Conservation (phyloP, 768 basidiomycete species). For the Hypholoma sublateritium region DNA sequence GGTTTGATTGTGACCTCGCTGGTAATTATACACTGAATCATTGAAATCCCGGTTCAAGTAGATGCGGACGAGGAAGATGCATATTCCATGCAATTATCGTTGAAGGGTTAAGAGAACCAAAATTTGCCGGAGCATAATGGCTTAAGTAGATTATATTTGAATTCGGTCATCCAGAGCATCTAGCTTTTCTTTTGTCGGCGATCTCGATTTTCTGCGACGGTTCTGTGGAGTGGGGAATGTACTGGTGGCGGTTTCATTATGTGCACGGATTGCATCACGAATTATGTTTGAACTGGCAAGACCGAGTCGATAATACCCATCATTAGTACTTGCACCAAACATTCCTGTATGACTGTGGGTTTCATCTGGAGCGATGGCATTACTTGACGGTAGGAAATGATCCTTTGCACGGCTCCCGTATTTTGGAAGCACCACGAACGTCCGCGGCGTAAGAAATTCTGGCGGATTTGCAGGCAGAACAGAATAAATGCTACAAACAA, state of each 20-base stretch:
- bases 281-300: conserved; percentile 62
- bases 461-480: conserved; percentile 72
- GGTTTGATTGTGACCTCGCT: conserved; percentile 14
- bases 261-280: conserved; percentile 49
- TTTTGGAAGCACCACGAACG: conserved; percentile 78
- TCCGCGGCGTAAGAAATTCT: conserved; percentile 51
- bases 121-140: too few species aligned
- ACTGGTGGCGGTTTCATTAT: conserved; percentile 20
- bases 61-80: conserved; percentile 97
- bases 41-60: conserved; percentile 26
- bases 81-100: conserved; percentile 80
- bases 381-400: conserved; percentile 65
- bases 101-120: conserved; percentile 22
- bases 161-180: background rate
- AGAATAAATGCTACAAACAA: conserved; percentile 71
- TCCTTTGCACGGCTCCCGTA: conserved; percentile 43
- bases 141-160: too few species aligned
- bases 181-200: background rate
- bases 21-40: background rate
- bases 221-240: background rate
- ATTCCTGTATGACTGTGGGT: conserved; percentile 86
- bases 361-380: conserved; percentile 72
- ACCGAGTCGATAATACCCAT: conserved; percentile 89
- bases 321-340: conserved; percentile 80
- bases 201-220: background rate